Base-by-base conservation (phyloP, 2,329 filamentous ascomycete genomes). In the Plectosphaerella sp. region DNA sequence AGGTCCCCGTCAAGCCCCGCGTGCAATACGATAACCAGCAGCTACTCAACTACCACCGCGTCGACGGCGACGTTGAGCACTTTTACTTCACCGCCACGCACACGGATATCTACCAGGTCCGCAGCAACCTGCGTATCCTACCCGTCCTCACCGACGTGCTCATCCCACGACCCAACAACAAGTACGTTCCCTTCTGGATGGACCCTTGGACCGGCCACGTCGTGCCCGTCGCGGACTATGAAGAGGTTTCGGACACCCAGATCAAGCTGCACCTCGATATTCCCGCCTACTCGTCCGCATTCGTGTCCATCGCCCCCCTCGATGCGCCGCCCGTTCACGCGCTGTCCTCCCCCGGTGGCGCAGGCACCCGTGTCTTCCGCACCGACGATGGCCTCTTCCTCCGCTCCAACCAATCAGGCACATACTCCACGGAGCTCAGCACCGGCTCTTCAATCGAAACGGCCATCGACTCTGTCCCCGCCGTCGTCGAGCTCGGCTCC, bases 211-310 rank as follows among this genome's bases (percentile, higher is more conserved):
- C 53, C 11, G 53, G 53, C 18, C 35, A 50, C 12, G 37, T 52
- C 16, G 49, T 50, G 3, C 53, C 50, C 7, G 25, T 55, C 22
- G 53, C 33, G 28, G 39, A 50, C 35, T 52, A 52, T 35, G 50
- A 52, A 16, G 50, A 52, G 50, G 24, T 55, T 15, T 52, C 50
- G 11, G 53, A 55, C 43, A 52, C 47, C n/a, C 53, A 55, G 50
- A 43, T 55, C 43, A 49, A 47, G 35, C 37, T 52, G 15, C 53
- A 47, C 43, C n/a, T 55, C 35, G 35, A 36, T 24, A 48, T 55
- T 43, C 20, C 43, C n/a, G 50, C 50, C 12, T 55, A 55, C 42
- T 50, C 52, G 22, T 50, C 48, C 4, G 43, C 41, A 3, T 50
- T 55, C 22, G 49, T 55, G 33, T 52, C 53, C 33, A 47, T 55